Conservation (phyloP, 2,329 filamentous ascomycete genomes). For the Fusarium sp. region DNA sequence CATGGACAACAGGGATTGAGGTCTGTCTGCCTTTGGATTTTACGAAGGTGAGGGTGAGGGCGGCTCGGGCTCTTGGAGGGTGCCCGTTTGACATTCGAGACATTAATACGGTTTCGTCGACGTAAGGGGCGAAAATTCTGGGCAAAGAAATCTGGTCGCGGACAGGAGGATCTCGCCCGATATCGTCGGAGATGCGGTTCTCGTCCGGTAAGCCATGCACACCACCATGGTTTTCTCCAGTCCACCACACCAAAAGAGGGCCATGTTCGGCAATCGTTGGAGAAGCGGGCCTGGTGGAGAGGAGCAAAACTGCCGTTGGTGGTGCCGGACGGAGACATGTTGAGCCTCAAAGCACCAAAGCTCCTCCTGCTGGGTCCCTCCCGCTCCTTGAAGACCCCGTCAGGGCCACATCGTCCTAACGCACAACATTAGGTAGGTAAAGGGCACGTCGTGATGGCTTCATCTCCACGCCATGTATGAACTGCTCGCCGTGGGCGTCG, state of each 20-base stretch:
- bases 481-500: neutral
- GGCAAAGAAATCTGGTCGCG: neutral
- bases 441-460: slow-evolving; percentile 39
- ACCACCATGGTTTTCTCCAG: slow-evolving; percentile 18
- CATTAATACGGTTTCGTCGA: slow-evolving; percentile 3
- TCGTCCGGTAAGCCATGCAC: slow-evolving; percentile 14
- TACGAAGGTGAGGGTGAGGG: slow-evolving; percentile 1
- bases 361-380: slow-evolving; percentile 43
- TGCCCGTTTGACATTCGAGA: slow-evolving; percentile 16
- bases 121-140: slow-evolving; percentile 1
- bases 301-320: slow-evolving; percentile 44
- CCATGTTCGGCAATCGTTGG: slow-evolving; percentile 48
- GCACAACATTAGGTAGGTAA: slow-evolving; percentile 8
- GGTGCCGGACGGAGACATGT: slow-evolving; percentile 38
- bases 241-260: slow-evolving; percentile 35
- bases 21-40: neutral
- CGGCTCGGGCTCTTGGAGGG: neutral
- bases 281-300: slow-evolving; percentile 47
- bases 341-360: slow-evolving; percentile 44
- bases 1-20: slow-evolving; percentile 32
- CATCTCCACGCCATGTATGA: slow-evolving; percentile 19
- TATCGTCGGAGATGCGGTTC: slow-evolving; percentile 14
- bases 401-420: slow-evolving; percentile 38
- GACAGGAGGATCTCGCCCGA: slow-evolving; percentile 7
- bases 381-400: slow-evolving; percentile 40